Evolutionary conservation across 352 stramenopile species (phyloP).

Genomic region (Phytophthora cryptogea): DNA sequence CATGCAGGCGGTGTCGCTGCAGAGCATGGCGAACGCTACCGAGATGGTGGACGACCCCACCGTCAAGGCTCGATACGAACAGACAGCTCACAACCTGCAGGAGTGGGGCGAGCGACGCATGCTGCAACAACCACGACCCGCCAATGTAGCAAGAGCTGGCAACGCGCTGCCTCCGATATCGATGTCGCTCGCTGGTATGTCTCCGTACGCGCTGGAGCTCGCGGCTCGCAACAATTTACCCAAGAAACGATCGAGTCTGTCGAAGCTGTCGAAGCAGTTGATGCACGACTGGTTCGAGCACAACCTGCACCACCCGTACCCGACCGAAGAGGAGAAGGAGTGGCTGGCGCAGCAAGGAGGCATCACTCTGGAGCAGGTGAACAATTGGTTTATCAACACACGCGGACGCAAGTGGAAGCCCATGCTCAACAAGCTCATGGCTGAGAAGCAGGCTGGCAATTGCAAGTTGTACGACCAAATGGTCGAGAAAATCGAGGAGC

Average conservation of each 20-base stretch:
- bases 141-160: slow-evolving; percentile 1
- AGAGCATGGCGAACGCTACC: slow-evolving; percentile 31
- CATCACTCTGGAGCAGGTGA: slow-evolving; percentile 87
- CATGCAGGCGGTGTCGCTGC: slow-evolving; percentile 27
- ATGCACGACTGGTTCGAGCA: slow-evolving; percentile 85
- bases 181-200: slow-evolving; percentile 31
- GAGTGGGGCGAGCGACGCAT: slow-evolving; percentile 42
- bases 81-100: slow-evolving; percentile 31
- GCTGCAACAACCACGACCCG: slow-evolving; percentile 17
- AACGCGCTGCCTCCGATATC: slow-evolving; percentile 14
- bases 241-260: slow-evolving; percentile 81
- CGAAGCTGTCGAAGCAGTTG: slow-evolving; percentile 72
- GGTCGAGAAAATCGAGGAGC: slow-evolving; percentile 79
- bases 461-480: slow-evolving; percentile 77
- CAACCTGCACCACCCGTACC: slow-evolving; percentile 85
- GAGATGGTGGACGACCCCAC: slow-evolving; percentile 28
- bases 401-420: slow-evolving; percentile 87
- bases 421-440: slow-evolving; percentile 75
- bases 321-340: slow-evolving; percentile 85
- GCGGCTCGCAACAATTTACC: slow-evolving; percentile 35
- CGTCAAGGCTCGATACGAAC: slow-evolving; percentile 35
- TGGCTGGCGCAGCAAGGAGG: slow-evolving; percentile 62
- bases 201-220: slow-evolving; percentile 43
- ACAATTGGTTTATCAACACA: slow-evolving; percentile 92
- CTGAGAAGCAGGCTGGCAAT: slow-evolving; percentile 61